Conservation (phyloP, 1,284 basidiomycete species). For the Cystobasidium sp. region DNA sequence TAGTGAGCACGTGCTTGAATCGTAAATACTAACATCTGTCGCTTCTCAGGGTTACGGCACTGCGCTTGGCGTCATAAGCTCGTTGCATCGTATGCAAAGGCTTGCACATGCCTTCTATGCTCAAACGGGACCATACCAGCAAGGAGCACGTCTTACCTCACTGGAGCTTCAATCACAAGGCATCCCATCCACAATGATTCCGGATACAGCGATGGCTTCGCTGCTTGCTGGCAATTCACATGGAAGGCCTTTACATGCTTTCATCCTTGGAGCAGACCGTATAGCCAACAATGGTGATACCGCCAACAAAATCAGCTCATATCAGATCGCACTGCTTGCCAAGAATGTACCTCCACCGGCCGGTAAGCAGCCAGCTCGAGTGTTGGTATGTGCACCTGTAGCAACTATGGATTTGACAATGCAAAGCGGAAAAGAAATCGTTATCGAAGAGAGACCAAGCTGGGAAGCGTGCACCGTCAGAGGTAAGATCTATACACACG, state of each 20-base stretch:
- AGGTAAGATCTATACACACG: slow-evolving; percentile 69
- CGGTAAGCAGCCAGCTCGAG: slow-evolving; percentile 79
- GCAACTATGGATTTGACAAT: slow-evolving; percentile 82
- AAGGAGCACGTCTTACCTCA: slow-evolving; percentile 79
- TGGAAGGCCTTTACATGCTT: slow-evolving; percentile 70
- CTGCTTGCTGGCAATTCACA: slow-evolving; percentile 75
- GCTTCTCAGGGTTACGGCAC: slow-evolving; percentile 81
- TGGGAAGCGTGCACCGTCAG: slow-evolving; percentile 84
- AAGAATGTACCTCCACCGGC: slow-evolving; percentile 46
- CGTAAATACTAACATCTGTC: slow-evolving; percentile 18
- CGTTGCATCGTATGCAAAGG: slow-evolving; percentile 74
- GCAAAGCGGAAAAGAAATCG: slow-evolving; percentile 77
- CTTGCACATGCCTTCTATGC: slow-evolving; percentile 83
- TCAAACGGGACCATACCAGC: slow-evolving; percentile 90
- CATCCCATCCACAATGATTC: slow-evolving; percentile 88
- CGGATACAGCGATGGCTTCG: slow-evolving; percentile 91
- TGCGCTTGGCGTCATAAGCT: slow-evolving; percentile 87
- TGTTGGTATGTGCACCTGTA: slow-evolving; percentile 86
- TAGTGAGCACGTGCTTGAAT: slow-evolving; percentile 32
- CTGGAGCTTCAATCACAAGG: slow-evolving; percentile 79
- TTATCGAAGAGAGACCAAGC: slow-evolving; percentile 84
- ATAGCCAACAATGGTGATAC: slow-evolving; percentile 90
- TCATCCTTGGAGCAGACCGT: slow-evolving; percentile 65
- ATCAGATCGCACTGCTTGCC: slow-evolving; percentile 52
- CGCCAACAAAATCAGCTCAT: slow-evolving; percentile 75